Base-by-base conservation (phyloP, 73 alveolate species). In the Paramecium sexaurelia region DNA sequence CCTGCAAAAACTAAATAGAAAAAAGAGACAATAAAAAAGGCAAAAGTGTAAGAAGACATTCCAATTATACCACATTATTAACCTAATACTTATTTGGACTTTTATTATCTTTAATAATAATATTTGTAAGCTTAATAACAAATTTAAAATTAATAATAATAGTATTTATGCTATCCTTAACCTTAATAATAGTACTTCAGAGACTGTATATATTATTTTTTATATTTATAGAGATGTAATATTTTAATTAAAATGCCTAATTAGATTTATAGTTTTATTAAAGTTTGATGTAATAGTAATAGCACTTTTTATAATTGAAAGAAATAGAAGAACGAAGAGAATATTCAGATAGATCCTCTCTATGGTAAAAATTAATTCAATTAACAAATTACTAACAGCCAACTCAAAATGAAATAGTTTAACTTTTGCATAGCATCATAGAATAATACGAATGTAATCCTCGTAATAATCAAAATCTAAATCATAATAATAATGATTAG, bases 361-460 rank as follows among this genome's bases (percentile, higher is more conserved):
- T 41, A 37, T 78, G 90, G 90, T 43, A 78, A 78, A 37, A 61
- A 24, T 45, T 78, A 22, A 41, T 78, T 17, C 41, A 78, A 78
- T 39, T 78, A 24, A 61, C 90, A 27, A 41, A 78, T 41, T 33
- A 78, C n/a, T 20, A 73, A 43, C 13, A 20, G 26, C 86, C 86
- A 35, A 20, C 37, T 27, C 17, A 71, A 71, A 71, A 71, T 71
- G 73, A 78, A 37, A 78, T 78, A 24, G 90, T 78, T 22, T 78
- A 78, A 78, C 41, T 78, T 36, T 56, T 78, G 40, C 73, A 78
- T 41, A 78, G 75, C 55, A 78, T 78, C 3, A 78, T 78, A 3
- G 90, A 78, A 27, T 78, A 56, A n/a, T 78, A 78, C 29, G 90
- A 78, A 43, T 15, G 55, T 45, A 78, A 78, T 78, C 90, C 90